A percentile compares a stretch with the other conserved stretches of the same genome.
These are phyloP conservation scores for Zizania palustris DNA, from an alignment of 202 grass and related monocot genomes.

Conservation along the genomic window DNA sequence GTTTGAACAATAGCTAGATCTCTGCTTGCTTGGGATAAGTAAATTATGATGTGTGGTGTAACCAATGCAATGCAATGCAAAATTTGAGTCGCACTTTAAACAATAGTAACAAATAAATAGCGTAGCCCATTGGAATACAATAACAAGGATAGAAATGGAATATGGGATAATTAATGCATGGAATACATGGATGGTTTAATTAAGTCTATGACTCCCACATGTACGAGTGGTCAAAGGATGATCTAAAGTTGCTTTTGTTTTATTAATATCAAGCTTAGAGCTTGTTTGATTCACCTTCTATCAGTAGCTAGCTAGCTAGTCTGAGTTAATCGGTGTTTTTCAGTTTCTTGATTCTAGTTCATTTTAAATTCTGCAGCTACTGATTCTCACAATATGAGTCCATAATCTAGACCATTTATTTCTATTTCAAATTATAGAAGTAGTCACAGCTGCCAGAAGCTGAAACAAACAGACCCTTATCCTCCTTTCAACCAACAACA, in stretches of 20 bases:
- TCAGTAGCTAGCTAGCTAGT: no score
- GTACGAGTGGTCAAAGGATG: conserved; percentile 47
- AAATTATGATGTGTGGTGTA: conserved; percentile 39
- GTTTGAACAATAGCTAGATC: conserved; percentile 46
- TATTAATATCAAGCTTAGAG: no score
- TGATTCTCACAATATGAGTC: no score
- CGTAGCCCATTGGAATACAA: conserved; percentile 39
- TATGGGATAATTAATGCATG: conserved; percentile 57
- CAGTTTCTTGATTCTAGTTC: no score
- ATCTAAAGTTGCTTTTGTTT: conserved; percentile 23
- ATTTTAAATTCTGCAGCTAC: no score
- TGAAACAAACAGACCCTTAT: background rate
- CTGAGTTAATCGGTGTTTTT: no score
- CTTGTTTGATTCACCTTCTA: no score
- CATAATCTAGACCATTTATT: no score
- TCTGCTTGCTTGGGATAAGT: conserved; percentile 36
- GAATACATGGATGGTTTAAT: conserved; percentile 44
- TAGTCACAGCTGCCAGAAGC: no score
- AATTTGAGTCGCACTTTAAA: conserved; percentile 35
- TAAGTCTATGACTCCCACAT: conserved; percentile 58
- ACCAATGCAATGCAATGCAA: conserved; percentile 40
- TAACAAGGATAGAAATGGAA: conserved; percentile 45
- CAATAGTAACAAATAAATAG: conserved; percentile 43
- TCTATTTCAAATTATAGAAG: no score
- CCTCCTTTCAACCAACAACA: background rate